Base-by-base conservation (phyloP, 2,329 filamentous ascomycete species). In the Fusarium mexicanum region DNA sequence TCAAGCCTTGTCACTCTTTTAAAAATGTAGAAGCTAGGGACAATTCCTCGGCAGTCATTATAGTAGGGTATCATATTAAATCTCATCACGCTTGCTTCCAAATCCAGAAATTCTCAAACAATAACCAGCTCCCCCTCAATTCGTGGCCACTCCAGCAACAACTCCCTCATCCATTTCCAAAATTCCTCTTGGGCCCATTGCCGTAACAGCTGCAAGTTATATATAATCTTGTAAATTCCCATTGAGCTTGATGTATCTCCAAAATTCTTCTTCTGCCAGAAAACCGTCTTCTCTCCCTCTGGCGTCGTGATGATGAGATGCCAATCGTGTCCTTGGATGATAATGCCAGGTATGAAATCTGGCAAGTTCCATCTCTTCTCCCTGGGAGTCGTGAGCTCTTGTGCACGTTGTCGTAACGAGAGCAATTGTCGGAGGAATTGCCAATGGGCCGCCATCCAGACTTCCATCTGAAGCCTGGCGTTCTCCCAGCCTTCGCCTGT, bases 11-110 rank as follows among this genome's bases (percentile, higher is more conserved):
- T 12, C 20, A 31, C 20, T 8, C 1, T 31, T 6, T 48, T 2
- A 11, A 12, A 0, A 31, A 10, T 11, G 46, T 0, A 12, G 6
- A 48, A 29, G 9, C 13, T 3, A 1, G 13, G 13, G 18, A 29
- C 14, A 3, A 18, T 11, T 47, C 10, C 10, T 1, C 18, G 12
- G 24, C 2, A 47, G 14, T 22, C 26, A 22, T 48, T 22, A 3
- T 29, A 33, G 20, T 50, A 31, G 47, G 10, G 29, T n/a, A 50
- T 33, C 20, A 50, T 31, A 13, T 33, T 1, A 50, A 31, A 33
- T 12, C 5, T 50, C 47, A 17, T 50, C 5, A 33, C 14, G 26
- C 26, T 48, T 31, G 26, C 46, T 48, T 48, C 46, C 14, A 31
- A n/a, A 48, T 3, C 6, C 14, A n/a, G 4, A 48, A 29, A 22